These are phyloP conservation scores for Bolboschoenus planiculmis DNA, from an alignment of 176 grass and related monocot species.

Conservation along the genomic window DNA sequence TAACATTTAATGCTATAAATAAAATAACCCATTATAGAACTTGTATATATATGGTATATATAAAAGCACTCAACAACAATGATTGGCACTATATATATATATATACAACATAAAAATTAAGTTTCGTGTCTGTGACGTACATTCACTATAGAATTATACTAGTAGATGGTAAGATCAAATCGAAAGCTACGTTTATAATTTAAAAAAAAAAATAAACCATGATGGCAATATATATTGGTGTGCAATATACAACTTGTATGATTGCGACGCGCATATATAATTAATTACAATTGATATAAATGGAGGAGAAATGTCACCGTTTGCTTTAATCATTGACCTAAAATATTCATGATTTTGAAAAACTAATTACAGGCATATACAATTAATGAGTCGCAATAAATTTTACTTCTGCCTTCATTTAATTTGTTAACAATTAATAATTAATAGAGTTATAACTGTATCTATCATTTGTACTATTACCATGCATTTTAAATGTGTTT, in stretches of 20 bases:
- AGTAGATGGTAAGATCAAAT: not conserved
- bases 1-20: no score
- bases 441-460: no score
- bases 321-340: slow-evolving; percentile 25
- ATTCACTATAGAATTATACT: slow-evolving; percentile 8
- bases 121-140: not conserved
- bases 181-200: slow-evolving; percentile 4
- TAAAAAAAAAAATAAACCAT: not conserved
- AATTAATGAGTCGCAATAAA: no score
- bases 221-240: not conserved
- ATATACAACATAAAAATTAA: not conserved
- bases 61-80: no score
- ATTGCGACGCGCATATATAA: slow-evolving; percentile 2
- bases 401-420: no score
- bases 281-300: slow-evolving; percentile 9
- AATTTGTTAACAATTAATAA: no score
- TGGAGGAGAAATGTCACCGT: slow-evolving; percentile 12
- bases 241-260: slow-evolving; percentile 1
- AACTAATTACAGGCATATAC: no score
- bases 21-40: no score
- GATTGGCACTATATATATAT: not conserved
- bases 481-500: no score
- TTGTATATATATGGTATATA: no score
- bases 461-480: no score
- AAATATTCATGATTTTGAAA: slow-evolving; percentile 11